Conservation (phyloP, 129 eudicot species). For the Arctium minus region DNA sequence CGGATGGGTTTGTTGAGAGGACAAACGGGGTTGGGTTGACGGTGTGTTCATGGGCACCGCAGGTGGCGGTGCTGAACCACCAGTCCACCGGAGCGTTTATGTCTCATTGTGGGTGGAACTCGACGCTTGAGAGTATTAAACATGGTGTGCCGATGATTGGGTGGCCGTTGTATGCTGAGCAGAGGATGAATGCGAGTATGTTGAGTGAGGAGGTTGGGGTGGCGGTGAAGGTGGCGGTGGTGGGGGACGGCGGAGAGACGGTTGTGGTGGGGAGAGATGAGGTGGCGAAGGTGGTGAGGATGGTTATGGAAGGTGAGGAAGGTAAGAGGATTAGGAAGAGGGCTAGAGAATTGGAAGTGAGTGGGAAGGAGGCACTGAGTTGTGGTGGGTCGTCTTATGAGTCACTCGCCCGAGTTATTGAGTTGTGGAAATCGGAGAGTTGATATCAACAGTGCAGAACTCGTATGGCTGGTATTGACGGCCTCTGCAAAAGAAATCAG, state of each 20-base stretch:
- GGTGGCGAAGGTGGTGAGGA: constrained; percentile 42
- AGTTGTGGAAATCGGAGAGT: constrained; percentile 25
- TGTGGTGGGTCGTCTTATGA: constrained; percentile 35
- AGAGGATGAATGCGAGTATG: constrained; percentile 50
- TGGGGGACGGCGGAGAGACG: constrained; percentile 20
- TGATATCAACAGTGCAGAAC: too few relatives aligned
- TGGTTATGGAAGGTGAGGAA: constrained; percentile 44
- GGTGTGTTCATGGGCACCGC: constrained; percentile 60
- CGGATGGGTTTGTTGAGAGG: constrained; percentile 44
- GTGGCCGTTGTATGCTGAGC: constrained; percentile 68
- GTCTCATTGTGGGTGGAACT: constrained; percentile 76
- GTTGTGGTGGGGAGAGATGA: constrained; percentile 40
- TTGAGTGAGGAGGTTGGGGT: constrained; percentile 41
- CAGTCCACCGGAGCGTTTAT: constrained; percentile 40
- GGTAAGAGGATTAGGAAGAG: constrained; percentile 35
- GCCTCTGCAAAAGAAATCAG: too few relatives aligned
- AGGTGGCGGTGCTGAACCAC: constrained; percentile 44
- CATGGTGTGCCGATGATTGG: constrained; percentile 62
- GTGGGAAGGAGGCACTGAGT: constrained; percentile 28
- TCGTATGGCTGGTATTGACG: too few relatives aligned
- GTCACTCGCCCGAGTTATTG: constrained; percentile 20
- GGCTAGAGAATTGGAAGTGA: constrained; percentile 36
- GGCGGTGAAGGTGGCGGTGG: constrained; percentile 37
- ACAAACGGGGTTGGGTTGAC: constrained; percentile 40
- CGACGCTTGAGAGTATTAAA: constrained; percentile 40